These are phyloP conservation scores for Kingdonia uniflora DNA, from an alignment of 164 flowering plant species.

Conservation along the genomic window DNA sequence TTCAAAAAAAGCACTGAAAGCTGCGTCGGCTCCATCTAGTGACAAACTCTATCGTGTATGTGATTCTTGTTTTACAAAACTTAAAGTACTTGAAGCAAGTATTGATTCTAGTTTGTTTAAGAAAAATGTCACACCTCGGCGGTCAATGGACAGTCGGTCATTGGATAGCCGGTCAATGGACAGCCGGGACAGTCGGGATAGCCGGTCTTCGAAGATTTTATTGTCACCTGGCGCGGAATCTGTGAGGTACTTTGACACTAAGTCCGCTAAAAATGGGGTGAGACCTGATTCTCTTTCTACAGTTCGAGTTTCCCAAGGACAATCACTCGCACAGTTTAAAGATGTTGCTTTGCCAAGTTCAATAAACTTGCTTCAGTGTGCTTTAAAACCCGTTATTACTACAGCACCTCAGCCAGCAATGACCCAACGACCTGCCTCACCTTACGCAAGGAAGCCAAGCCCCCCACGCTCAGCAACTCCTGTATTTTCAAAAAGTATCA, in stretches of 20 bases:
- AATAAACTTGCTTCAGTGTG: constrained; percentile 39
- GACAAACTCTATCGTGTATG: constrained; percentile 22
- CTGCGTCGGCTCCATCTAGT: constrained; percentile 20
- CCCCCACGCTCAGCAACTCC: constrained; percentile 59
- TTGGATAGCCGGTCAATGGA: constrained; percentile 31
- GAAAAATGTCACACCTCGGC: constrained; percentile 24
- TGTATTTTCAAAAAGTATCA: constrained; percentile 47
- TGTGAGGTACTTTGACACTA: constrained; percentile 37
- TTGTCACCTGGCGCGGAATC: constrained; percentile 42
- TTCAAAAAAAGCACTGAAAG: constrained; percentile 18
- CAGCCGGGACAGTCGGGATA: constrained; percentile 28
- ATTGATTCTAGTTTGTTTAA: constrained; percentile 18
- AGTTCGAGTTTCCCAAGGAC: constrained; percentile 42
- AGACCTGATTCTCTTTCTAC: constrained; percentile 31
- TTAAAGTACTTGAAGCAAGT: constrained; percentile 38
- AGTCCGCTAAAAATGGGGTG: constrained; percentile 24
- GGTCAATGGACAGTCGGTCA: constrained; percentile 31
- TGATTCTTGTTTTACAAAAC: constrained; percentile 20
- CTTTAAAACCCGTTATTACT: constrained; percentile 33
- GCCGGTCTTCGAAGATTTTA: constrained; percentile 43
- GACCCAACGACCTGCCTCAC: constrained; percentile 49
- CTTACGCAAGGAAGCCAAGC: constrained; percentile 63
- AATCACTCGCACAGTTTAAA: constrained; percentile 39
- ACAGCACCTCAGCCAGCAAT: constrained; percentile 21
- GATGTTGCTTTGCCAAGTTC: constrained; percentile 56